Base-by-base conservation (phyloP, 495 filamentous ascomycete genomes). In the Penicillium goetzii region DNA sequence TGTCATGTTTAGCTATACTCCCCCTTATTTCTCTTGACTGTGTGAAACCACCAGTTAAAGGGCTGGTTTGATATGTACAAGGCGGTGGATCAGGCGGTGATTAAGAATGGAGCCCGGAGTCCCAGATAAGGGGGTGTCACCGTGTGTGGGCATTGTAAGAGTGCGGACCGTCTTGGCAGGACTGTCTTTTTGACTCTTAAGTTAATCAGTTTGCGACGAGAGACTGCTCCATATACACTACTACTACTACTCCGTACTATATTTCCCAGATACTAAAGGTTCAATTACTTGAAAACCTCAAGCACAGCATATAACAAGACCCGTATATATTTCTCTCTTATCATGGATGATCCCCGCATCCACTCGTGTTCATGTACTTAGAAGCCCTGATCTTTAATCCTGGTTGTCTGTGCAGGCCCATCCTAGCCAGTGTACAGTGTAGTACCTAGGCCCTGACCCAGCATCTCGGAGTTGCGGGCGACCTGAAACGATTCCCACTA, bases 401-500 rank as follows among this genome's bases (percentile, higher is more conserved):
- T 30, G 23, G 47, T 30, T 17, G 25, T 26, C 40, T 38, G 47
- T 26, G 36, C 47, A 47, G 56, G 52, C 28, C 15, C 52, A 55
- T 55, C 52, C 43, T 21, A 25, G 43, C 43, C 43, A 23, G 23
- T 12, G 3, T 14, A n/a, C n/a, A n/a, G n/a, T n/a, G n/a, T n/a
- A n/a, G n/a, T n/a, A n/a, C n/a, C 4, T 28, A 7, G 25, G 47
- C 25, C 47, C 47, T 51, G 25, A 51, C 47, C 26, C 23, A 51
- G 15, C 3, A 30, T 51, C 26, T 25, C 47, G 47, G 47, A 9
- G 14, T 50, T 12, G 47, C 47, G 47, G 47, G 12, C 47, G 47
- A 53, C n/a, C 52, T 65, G 63, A 65, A 57, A 65, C 62, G 45
- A 32, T 23, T 4, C 12, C 15, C 10, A 34, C 52, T 10, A 23